These are phyloP conservation scores for Candida nanaspora DNA, from an alignment of 805 yeast species.

Conservation along the genomic window DNA sequence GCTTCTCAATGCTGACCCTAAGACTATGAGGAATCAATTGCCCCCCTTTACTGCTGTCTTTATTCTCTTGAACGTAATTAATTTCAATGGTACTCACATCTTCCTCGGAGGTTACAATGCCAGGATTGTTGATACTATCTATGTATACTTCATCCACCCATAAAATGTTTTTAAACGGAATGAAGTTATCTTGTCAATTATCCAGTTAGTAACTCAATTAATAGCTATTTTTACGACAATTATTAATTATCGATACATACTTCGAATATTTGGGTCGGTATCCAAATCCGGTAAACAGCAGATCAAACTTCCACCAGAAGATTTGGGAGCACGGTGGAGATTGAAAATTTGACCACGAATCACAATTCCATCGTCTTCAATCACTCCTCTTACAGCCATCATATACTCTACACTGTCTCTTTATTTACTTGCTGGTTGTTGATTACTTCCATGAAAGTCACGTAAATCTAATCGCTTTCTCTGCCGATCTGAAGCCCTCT, in stretches of 20 bases:
- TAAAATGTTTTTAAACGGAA: slow-evolving; percentile 18
- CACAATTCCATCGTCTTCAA: neutral
- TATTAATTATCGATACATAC: neutral
- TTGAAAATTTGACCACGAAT: neutral
- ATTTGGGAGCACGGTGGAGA: neutral
- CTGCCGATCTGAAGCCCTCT: no score
- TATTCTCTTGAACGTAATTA: neutral
- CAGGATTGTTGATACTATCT: neutral
- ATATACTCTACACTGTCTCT: no score
- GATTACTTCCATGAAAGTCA: no score
- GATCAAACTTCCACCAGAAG: neutral
- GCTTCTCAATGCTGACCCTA: slow-evolving; percentile 14
- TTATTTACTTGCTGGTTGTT: neutral
- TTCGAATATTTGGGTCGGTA: neutral
- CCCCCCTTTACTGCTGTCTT: neutral
- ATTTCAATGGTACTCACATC: neutral
- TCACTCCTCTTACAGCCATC: neutral
- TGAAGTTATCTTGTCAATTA: slow-evolving; percentile 3
- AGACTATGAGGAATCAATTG: slow-evolving; percentile 9
- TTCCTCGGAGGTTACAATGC: neutral
- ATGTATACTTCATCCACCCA: slow-evolving; percentile 14
- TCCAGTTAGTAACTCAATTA: neutral
- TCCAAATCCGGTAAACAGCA: neutral
- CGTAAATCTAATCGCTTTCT: no score
- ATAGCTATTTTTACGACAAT: neutral